Conservation (phyloP, 345 rosid species). For the Populus ilicifolia region DNA sequence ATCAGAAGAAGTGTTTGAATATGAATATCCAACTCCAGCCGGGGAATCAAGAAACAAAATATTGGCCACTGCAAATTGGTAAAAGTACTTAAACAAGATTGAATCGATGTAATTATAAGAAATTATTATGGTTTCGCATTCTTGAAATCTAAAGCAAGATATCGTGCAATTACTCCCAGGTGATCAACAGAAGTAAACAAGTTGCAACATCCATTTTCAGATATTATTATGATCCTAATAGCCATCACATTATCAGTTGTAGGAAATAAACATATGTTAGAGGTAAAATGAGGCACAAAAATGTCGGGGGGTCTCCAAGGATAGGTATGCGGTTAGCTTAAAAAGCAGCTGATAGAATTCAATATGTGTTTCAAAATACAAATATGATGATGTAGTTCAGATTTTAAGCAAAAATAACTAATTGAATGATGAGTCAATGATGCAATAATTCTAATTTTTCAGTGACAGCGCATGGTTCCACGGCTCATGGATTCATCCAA, state of each 20-base stretch:
- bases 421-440: neutral
- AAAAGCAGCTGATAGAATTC: neutral
- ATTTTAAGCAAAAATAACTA: neutral
- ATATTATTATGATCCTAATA: neutral
- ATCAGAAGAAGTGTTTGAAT: slow-evolving; percentile 76
- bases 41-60: slow-evolving; percentile 85
- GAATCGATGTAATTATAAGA: neutral
- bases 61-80: slow-evolving; percentile 64
- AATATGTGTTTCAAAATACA: neutral
- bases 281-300: neutral
- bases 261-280: neutral
- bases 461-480: neutral
- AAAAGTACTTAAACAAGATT: slow-evolving; percentile 7
- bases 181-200: neutral
- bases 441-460: neutral
- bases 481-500: neutral
- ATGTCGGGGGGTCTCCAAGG: neutral
- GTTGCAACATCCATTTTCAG: neutral
- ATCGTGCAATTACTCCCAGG: neutral
- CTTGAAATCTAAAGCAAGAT: neutral
- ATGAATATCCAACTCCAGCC: slow-evolving; percentile 89
- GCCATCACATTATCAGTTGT: neutral
- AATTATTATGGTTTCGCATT: neutral
- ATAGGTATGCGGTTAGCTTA: neutral
- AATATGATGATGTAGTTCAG: neutral